Base-by-base conservation (phyloP, 495 filamentous ascomycete genomes). In the Penicillium lividum region DNA sequence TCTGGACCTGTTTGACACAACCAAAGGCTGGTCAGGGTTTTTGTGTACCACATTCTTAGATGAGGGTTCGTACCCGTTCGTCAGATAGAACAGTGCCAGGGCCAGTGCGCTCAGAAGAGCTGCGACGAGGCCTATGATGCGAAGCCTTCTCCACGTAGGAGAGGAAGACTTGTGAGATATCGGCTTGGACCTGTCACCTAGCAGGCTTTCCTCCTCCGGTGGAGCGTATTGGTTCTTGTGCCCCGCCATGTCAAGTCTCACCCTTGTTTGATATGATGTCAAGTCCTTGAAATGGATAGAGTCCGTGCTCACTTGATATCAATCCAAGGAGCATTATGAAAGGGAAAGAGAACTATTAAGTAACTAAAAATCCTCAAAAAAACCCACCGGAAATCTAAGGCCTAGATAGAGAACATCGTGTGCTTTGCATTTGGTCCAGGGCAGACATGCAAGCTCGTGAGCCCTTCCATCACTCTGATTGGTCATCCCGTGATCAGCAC, bases 61-160 rank as follows among this genome's bases (percentile, higher is more conserved):
- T 30, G 51, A 44, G 43, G 30, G 25, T 52, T 58, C 62, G 57
- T 61, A 65, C 62, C 55, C 58, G 52, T 38, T 43, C 13, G 40
- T 48, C 47, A 61, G 5, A 45, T 57, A 54, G 3, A 15, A 49
- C n/a, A 46, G 15, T 4, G 18, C 29, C 13, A 61, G 11, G 3
- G 16, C 43, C 11, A 33, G 8, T 29, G 25, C 5, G 10, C 27
- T 25, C n/a, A 64, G 27, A 13, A 59, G 18, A n/a, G 54, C 47
- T n/a, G 22, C 18, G 28, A 61, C 28, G 28, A 43, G 28, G 16
- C 44, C 40, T 47, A 59, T 56, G 31, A 51, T 54, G 27, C 38
- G 38, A 7, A 28, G 40, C 29, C 11, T 38, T 11, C 40, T 36
- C 2, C 7, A 6, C 7, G 25, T 42, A 10, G 45, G 33, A 28